Evolutionary conservation across 108 stramenopile species (phyloP), one percentile per base, ranked within the genome.

Genomic region (Conticribra guillardii): DNA sequence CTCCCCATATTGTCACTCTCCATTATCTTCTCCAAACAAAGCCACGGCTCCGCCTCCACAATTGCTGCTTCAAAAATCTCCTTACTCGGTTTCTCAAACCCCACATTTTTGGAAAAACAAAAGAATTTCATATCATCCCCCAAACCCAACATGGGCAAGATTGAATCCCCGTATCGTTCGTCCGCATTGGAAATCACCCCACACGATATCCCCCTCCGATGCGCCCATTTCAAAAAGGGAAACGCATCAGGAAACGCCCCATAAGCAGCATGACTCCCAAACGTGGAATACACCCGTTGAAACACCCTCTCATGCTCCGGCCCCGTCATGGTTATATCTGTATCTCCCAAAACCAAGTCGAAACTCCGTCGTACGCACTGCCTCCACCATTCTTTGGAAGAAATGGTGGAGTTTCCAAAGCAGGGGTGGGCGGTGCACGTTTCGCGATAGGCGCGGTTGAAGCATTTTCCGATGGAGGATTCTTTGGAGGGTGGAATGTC

Each of bases 101-200:
- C 77, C 11, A 84, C 82, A 71, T 90, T 86, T 49, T 90, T 90
- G 27, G 78, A 80, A 48, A 82, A 90, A 22, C 73, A 74, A 28
- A 82, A 67, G 65, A 90, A 90, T 52, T 85, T 82, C 68, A 90
- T 60, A 17, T 81, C 67, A 28, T 90, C 89, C 1, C 76, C 80
- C 37, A 90, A 49, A 17, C 84, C 89, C n/a, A 90, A 48, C 89
- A 90, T 90, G 37, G 89, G 89, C 26, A 90, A 62, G 45, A 90
- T 85, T 18, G 75, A 78, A 58, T 87, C 89, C 15, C 89, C 89
- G 63, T 90, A 90, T 19, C 89, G 64, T 61, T 90, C 89, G 69
- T 87, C 89, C 19, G 89, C 89, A 80, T 90, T 90, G 33, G 82
- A 83, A 45, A 90, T 60, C 4, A 87, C 84, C 8, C 89, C 89